Evolutionary conservation across 2,329 filamentous ascomycete genomes (phyloP), one percentile per base, ranked within the genome.

Genomic region (Penicillium sp.): DNA sequence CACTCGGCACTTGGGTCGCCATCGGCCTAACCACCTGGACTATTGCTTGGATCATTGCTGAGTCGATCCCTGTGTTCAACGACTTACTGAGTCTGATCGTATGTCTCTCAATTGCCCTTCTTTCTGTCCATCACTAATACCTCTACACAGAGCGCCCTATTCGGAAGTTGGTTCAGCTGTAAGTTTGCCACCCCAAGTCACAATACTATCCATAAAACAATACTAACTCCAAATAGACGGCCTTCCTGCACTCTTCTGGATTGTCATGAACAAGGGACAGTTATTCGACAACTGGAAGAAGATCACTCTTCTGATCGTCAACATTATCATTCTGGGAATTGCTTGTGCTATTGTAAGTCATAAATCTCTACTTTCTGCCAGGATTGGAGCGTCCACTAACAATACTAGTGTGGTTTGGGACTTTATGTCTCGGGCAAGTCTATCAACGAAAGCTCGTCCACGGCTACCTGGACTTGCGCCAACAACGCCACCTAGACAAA

Each of bases 1-100:
- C 81, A 13, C 80, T 78, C 51, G 65, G 76, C 1, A 77, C 77
- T 12, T 89, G 86, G 87, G 61, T 82, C 13, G 76, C 58, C 3
- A 80, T 89, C 18, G 78, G 81, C 2, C 63, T 78, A 1, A 67
- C 62, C 10, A 69, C 82, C 12, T 89, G 85, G 82, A 63, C 81
- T 4, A 54, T 86, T 17, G 82, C 84, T 1, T 87, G 83, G 76
- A 63, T 89, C 49, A 84, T 90, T 50, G 85, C 86, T 6, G 83
- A 87, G 68, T 82, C 83, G 0, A 84, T 90, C 4, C 87, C 87
- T 1, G 80, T 83, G 46, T 90, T 89, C 73, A 82, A 83, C 62
- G 78, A 83, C 42, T 71, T 90, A 15, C 71, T 89, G 32, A 83
- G 82, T 7, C 69, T 89, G 27, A 81, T 88, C 60, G 56, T 68